These are phyloP conservation scores for Pleurotus citrinopileatus DNA, from an alignment of 768 basidiomycete genomes.

Conservation along the genomic window DNA sequence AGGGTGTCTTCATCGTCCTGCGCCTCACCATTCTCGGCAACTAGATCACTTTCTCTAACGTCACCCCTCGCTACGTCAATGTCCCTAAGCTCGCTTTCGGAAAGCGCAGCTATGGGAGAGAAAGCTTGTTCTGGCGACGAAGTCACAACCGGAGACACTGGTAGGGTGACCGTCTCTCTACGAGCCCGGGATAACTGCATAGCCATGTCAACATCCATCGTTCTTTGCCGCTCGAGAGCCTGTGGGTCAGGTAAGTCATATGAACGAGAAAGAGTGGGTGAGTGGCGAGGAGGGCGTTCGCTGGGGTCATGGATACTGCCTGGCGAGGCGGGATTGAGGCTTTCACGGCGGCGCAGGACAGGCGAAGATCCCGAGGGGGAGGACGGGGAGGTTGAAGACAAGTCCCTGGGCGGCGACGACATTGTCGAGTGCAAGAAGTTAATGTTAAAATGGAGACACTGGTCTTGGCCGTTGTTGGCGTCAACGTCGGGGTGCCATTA, in stretches of 20 bases:
- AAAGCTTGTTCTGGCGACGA: slow-evolving; percentile 20
- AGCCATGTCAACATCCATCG: slow-evolving; percentile 94
- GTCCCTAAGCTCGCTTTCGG: slow-evolving; percentile 47
- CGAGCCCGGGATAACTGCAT: slow-evolving; percentile 74
- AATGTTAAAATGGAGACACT: background rate
- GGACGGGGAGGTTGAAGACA: slow-evolving; percentile 32
- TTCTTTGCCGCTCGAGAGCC: slow-evolving; percentile 81
- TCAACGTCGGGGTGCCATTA: too few relatives aligned
- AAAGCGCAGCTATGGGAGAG: slow-evolving; percentile 37
- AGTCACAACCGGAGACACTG: slow-evolving; percentile 32
- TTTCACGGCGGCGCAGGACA: slow-evolving; percentile 30
- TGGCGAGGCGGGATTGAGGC: slow-evolving; percentile 25
- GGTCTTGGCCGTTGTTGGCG: background rate
- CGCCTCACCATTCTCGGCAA: slow-evolving; percentile 17
- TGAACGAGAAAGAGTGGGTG: slow-evolving; percentile 61
- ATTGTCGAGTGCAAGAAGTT: slow-evolving; percentile 18
- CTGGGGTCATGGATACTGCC: slow-evolving; percentile 40
- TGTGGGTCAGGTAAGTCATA: slow-evolving; percentile 72
- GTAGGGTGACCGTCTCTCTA: slow-evolving; percentile 49
- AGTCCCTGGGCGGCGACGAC: slow-evolving; percentile 36
- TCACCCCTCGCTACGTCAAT: slow-evolving; percentile 37
- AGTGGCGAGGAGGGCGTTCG: slow-evolving; percentile 44
- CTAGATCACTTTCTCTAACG: slow-evolving; percentile 14
- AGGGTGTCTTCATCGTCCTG: slow-evolving; percentile 20
- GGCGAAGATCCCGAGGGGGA: slow-evolving; percentile 44